A percentile compares a stretch with the other conserved stretches of the same genome.
Conservation (phyloP, 2,329 filamentous ascomycete species). For the Phyllachora maydis region DNA sequence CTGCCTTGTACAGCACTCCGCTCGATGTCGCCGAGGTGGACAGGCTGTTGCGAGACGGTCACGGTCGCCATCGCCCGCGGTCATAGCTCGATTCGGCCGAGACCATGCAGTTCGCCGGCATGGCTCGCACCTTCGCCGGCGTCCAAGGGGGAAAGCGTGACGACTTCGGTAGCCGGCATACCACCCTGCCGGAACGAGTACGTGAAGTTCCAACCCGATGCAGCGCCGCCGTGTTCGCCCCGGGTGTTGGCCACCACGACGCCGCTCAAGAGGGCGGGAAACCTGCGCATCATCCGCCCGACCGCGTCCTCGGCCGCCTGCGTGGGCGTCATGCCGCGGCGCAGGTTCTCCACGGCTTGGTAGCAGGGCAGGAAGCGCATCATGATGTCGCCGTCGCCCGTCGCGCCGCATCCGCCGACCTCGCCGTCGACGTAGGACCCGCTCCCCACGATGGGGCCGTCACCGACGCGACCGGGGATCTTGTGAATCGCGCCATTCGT, state of each 20-base stretch:
- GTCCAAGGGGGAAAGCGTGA: too few relatives aligned
- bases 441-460: constrained; percentile 30
- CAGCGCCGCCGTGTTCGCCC: constrained; percentile 27
- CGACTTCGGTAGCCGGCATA: constrained; percentile 23
- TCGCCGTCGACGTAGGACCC: constrained; percentile 33
- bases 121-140: too few relatives aligned
- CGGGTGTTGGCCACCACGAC: constrained; percentile 26
- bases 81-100: too few relatives aligned
- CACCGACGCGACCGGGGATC: constrained; percentile 31
- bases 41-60: too few relatives aligned
- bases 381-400: constrained; percentile 35
- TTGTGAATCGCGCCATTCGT: constrained; percentile 34
- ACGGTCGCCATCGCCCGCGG: too few relatives aligned
- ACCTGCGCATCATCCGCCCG: constrained; percentile 22
- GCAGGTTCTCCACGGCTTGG: constrained; percentile 31
- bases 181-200: constrained; percentile 25
- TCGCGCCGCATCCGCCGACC: constrained; percentile 32
- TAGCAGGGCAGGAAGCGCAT: constrained; percentile 36
- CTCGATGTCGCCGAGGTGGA: too few relatives aligned
- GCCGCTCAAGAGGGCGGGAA: constrained; percentile 22
- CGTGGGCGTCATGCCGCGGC: constrained; percentile 22
- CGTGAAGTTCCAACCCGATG: constrained; percentile 31
- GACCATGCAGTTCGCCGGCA: too few relatives aligned
- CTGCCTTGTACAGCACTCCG: too few relatives aligned
- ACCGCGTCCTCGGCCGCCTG: constrained; percentile 30